A percentile compares a stretch with the other conserved stretches of the same genome.
Conservation (phyloP, 176 grass and related monocot genomes). For the Elymus sibiricus region DNA sequence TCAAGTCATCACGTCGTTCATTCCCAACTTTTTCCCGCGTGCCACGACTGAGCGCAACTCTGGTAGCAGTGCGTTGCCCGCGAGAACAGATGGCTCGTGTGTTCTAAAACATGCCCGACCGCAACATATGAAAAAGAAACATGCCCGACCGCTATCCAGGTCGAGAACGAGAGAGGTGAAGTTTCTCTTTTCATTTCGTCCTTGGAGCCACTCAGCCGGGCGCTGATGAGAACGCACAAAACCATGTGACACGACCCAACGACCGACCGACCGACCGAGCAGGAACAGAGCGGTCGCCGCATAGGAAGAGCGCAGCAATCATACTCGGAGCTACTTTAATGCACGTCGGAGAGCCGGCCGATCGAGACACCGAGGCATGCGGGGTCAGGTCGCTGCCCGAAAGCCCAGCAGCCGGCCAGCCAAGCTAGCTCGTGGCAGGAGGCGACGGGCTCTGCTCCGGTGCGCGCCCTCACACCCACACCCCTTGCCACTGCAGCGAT, state of each 20-base stretch:
- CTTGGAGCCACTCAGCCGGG: background rate
- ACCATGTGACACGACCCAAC: background rate
- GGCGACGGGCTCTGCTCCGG: background rate
- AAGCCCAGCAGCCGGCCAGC: background rate
- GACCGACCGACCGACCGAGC: constrained; percentile 1
- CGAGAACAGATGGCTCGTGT: background rate
- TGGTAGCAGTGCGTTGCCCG: too few relatives aligned
- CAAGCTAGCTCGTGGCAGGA: background rate
- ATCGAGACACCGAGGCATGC: background rate
- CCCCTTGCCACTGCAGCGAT: background rate
- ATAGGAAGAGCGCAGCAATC: background rate
- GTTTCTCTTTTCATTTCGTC: too few relatives aligned
- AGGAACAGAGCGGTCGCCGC: background rate
- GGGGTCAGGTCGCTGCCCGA: background rate
- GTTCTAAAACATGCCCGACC: background rate
- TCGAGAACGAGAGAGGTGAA: background rate
- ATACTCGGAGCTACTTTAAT: too few relatives aligned
- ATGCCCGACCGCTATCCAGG: background rate
- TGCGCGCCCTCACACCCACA: background rate
- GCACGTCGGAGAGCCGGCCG: background rate
- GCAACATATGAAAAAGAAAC: background rate
- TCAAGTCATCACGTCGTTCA: background rate
- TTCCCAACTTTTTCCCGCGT: background rate
- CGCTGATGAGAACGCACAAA: background rate
- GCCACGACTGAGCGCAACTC: background rate